phyloP scores from a whole-genome alignment of 106 monocot genomes.

The Platanthera zijinensis region DNA sequence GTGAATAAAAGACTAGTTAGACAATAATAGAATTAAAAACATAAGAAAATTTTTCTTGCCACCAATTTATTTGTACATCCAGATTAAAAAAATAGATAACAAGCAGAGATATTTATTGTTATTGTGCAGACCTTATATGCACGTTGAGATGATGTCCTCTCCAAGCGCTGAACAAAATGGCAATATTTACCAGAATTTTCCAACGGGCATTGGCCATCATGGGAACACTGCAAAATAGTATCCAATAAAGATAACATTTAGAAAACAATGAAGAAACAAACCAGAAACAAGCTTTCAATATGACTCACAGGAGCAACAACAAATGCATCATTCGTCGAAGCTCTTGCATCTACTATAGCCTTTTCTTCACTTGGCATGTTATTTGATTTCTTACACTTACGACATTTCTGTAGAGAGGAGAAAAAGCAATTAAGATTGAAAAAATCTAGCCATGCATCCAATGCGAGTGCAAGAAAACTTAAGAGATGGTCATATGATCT shows the following conservation, averaged over 20 bases:
- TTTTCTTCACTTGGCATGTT: constrained; percentile 23
- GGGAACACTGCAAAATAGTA: constrained; percentile 56
- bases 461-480: constrained; percentile 3
- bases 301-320: constrained; percentile 94
- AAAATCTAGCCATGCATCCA: background rate
- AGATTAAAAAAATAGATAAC: constrained; percentile 5
- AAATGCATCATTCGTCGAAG: constrained; percentile 44
- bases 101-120: background rate
- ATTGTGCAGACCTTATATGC: constrained; percentile 57
- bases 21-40: background rate
- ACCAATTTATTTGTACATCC: background rate
- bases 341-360: constrained; percentile 27
- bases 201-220: constrained; percentile 94
- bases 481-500: constrained; percentile 4
- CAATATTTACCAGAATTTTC: constrained; percentile 83
- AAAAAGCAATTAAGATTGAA: background rate
- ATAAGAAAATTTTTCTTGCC: background rate
- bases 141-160: constrained; percentile 92
- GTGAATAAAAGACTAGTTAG: background rate
- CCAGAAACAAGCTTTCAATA: background rate
- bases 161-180: constrained; percentile 90
- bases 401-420: constrained; percentile 45
- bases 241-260: background rate
- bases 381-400: constrained; percentile 33
- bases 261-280: background rate